Evolutionary conservation across 768 basidiomycete species (phyloP).

Genomic region (Serendipita sp.): DNA sequence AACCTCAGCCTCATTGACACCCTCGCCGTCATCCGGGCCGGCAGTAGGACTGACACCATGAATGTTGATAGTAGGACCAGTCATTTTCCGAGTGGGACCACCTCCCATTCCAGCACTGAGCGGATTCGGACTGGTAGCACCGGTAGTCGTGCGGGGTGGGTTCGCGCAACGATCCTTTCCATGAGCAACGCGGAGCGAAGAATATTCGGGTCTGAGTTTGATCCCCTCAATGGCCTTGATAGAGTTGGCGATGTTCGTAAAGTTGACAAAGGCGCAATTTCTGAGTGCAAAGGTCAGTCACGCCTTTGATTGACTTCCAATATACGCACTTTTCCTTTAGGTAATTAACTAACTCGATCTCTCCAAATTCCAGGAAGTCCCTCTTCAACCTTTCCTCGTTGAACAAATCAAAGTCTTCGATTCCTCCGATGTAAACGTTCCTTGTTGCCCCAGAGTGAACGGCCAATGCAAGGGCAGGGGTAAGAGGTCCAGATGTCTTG

Average conservation of each 20-base stretch:
- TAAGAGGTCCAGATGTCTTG: conserved; percentile 79
- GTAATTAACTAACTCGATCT: conserved; percentile 93
- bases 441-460: conserved; percentile 88
- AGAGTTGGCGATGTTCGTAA: conserved; percentile 85
- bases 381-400: conserved; percentile 75
- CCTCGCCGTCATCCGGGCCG: not conserved
- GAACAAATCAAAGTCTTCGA: conserved; percentile 90
- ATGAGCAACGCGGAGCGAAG: conserved; percentile 76
- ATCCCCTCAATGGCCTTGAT: conserved; percentile 97
- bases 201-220: conserved; percentile 83
- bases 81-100: not conserved
- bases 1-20: conserved; percentile 2
- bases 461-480: conserved; percentile 68
- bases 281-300: conserved; percentile 23
- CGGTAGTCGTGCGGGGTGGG: conserved; percentile 38
- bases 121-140: not conserved
- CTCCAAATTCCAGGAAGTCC: conserved; percentile 92
- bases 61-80: not conserved
- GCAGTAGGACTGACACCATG: not conserved
- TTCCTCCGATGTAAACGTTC: conserved; percentile 91
- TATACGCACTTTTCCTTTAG: conserved; percentile 73
- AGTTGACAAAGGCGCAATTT: conserved; percentile 93
- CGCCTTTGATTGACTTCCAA: conserved; percentile 5
- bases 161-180: conserved; percentile 95
- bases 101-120: not conserved